Percentiles rank a stretch among this genome's conserved stretches.
phyloP scores from a whole-genome alignment of 768 basidiomycete species.

The Neoboletus subvelutipes region DNA sequence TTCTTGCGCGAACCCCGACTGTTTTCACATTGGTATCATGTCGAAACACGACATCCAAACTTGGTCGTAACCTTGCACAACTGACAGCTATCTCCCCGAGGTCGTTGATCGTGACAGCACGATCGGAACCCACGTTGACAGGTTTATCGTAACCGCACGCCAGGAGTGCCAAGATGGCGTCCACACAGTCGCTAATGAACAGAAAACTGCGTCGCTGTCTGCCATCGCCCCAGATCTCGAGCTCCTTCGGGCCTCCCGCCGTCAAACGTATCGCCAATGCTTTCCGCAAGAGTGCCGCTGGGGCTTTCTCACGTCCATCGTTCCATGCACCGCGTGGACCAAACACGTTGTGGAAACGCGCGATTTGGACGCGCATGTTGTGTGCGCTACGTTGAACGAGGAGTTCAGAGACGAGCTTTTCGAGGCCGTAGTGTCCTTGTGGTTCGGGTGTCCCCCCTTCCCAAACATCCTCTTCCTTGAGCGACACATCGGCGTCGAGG shows the following conservation, averaged over 20 bases:
- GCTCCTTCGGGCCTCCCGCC: conserved; percentile 6
- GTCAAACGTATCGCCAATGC: conserved; percentile 35
- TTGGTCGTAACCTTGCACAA: conserved; percentile 30
- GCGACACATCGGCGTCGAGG: conserved; percentile 37
- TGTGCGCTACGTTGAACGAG: conserved; percentile 36
- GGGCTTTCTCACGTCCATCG: conserved; percentile 57
- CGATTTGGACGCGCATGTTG: conserved; percentile 43
- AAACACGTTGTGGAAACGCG: conserved; percentile 59
- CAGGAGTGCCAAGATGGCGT: conserved; percentile 47
- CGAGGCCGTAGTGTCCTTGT: conserved; percentile 59
- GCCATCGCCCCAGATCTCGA: conserved; percentile 63
- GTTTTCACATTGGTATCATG: conserved; percentile 32
- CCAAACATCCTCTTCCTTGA: conserved; percentile 49
- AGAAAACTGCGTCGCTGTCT: conserved; percentile 54
- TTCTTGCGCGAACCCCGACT: conserved; percentile 49
- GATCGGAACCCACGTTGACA: conserved; percentile 54
- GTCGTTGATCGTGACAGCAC: conserved; percentile 39
- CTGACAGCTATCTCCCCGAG: conserved; percentile 43
- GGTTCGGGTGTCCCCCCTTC: conserved; percentile 38
- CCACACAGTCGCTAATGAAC: conserved; percentile 54
- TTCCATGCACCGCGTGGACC: conserved; percentile 55
- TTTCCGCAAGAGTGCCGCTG: conserved; percentile 57
- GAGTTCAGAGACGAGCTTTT: conserved; percentile 53
- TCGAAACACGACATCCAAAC: conserved; percentile 27
- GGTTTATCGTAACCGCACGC: conserved; percentile 35